These are phyloP conservation scores for Neofusicoccum cordaticola DNA, from an alignment of 2,329 filamentous ascomycete genomes.

Conservation along the genomic window DNA sequence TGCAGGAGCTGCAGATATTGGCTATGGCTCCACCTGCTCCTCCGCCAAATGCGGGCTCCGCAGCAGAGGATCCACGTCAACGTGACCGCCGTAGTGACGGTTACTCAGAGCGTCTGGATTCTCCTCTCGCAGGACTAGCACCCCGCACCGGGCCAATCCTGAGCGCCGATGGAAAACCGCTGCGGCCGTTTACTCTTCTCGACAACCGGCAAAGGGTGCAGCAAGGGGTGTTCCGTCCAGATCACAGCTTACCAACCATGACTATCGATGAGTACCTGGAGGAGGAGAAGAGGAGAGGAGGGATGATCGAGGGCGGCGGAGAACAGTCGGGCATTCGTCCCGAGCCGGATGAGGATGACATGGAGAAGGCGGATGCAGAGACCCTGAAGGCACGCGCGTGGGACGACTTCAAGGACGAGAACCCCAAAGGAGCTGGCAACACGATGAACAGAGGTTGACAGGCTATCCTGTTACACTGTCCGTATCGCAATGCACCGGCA, in stretches of 20 bases:
- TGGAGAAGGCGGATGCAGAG: slow-evolving; percentile 82
- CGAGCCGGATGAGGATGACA: slow-evolving; percentile 83
- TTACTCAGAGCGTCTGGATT: slow-evolving; percentile 75
- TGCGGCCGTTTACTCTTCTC: slow-evolving; percentile 86
- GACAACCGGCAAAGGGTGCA: slow-evolving; percentile 72
- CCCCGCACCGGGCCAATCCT: slow-evolving; percentile 65
- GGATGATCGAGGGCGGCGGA: slow-evolving; percentile 88
- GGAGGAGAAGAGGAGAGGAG: slow-evolving; percentile 79
- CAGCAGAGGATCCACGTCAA: slow-evolving; percentile 45
- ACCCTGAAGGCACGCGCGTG: slow-evolving; percentile 91
- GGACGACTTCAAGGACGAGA: slow-evolving; percentile 92
- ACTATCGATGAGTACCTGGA: slow-evolving; percentile 96
- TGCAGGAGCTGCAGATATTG: slow-evolving; percentile 80
- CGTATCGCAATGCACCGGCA: neutral
- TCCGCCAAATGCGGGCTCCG: slow-evolving; percentile 37
- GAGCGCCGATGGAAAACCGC: slow-evolving; percentile 73
- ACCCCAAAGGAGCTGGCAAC: slow-evolving; percentile 80
- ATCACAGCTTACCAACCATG: slow-evolving; percentile 96
- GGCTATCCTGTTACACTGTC: neutral
- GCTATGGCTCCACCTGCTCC: slow-evolving; percentile 63
- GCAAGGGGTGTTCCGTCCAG: slow-evolving; percentile 79
- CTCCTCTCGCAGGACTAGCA: slow-evolving; percentile 48
- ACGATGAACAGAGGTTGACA: slow-evolving; percentile 69
- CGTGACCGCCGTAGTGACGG: slow-evolving; percentile 45
- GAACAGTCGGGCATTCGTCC: slow-evolving; percentile 66